These are phyloP conservation scores for Boletus mariae DNA, from an alignment of 1,284 basidiomycete genomes.

Conservation along the genomic window DNA sequence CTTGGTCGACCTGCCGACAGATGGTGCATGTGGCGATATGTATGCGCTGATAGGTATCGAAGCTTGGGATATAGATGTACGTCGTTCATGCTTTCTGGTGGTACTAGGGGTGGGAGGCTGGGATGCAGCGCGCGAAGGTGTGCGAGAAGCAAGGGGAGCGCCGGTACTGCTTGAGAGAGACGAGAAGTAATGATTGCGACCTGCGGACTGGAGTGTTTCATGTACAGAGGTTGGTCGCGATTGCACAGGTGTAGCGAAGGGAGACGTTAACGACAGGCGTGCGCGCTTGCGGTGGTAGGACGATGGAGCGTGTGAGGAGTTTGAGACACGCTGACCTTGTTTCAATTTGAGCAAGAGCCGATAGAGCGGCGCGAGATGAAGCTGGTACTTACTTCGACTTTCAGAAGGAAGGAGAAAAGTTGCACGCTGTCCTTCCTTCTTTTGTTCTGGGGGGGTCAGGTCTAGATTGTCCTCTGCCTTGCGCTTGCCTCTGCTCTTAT, in stretches of 20 bases:
- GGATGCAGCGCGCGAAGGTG: conserved; percentile 38
- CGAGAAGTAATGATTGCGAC: conserved; percentile 37
- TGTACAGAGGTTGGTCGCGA: conserved; percentile 36
- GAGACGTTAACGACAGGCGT: conserved; percentile 50
- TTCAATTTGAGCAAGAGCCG: conserved; percentile 22
- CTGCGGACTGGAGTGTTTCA: conserved; percentile 29
- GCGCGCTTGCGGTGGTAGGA: conserved; percentile 68
- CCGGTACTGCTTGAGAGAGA: conserved; percentile 56
- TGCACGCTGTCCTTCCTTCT: conserved; percentile 34
- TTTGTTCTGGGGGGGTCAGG: conserved; percentile 46
- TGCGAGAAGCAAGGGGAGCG: conserved; percentile 31
- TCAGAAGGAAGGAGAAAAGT: conserved; percentile 48
- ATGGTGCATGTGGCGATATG: conserved; percentile 72
- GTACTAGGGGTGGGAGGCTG: conserved; percentile 28
- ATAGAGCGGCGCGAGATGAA: conserved; percentile 20
- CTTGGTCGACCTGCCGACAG: conserved; percentile 48
- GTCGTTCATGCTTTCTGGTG: conserved; percentile 35
- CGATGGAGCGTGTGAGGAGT: conserved; percentile 54
- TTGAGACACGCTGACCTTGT: conserved; percentile 34
- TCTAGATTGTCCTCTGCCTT: conserved; percentile 50
- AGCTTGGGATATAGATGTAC: conserved; percentile 52
- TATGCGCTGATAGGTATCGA: conserved; percentile 78
- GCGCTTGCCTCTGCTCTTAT: conserved; percentile 45
- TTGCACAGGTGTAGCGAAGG: conserved; percentile 30
- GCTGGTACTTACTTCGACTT: conserved; percentile 39